Base-by-base conservation (phyloP, 2,329 filamentous ascomycete genomes). In the Waltergamsia citrina region DNA sequence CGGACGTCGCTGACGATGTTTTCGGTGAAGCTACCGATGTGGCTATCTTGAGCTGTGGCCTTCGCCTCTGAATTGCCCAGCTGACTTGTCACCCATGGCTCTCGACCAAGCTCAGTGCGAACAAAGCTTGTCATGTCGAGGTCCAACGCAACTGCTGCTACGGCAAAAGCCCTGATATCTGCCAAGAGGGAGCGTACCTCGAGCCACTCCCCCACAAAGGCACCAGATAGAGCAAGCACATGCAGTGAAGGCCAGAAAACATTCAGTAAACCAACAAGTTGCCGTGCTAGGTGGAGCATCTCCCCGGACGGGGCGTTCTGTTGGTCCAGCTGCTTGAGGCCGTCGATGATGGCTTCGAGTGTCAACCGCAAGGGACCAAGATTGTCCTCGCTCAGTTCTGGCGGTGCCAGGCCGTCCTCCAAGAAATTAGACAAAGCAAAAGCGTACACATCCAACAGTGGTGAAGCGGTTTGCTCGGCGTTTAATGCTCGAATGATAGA, bases 371-470 rank as follows among this genome's bases (percentile, higher is more conserved):
- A 36, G 12, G 57, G 51, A 7, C 43, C 42, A 34, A 62, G 37
- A 33, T 51, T 49, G 4, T 50, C 50, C 11, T 53, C 49, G 16
- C 43, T 45, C 15, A 69, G 47, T 36, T 65, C 59, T 21, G 46
- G 52, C 11, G 63, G 51, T 15, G 63, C 38, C 14, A 49, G 49
- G 6, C 53, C 49, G 12, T 46, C 46, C 5, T 45, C 48, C 14
- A 71, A 46, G 4, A 59, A 43, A 10, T 46, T 42, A 19, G 53
- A 48, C 7, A 73, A 38, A 3, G 67, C 68, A 19, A 56, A 53
- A 16, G 55, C 49, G 41, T 74, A 75, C 14, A 71, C 57, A 28
- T 72, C 62, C 6, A 76, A 42, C 30, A 77, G 46, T 11, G 66
- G 54, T 51, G 64, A 74, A 1, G 59, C 59, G 10, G 58, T 49